Evolutionary conservation across 2,329 filamentous ascomycete genomes (phyloP).

Genomic region (Fusarium poae): DNA sequence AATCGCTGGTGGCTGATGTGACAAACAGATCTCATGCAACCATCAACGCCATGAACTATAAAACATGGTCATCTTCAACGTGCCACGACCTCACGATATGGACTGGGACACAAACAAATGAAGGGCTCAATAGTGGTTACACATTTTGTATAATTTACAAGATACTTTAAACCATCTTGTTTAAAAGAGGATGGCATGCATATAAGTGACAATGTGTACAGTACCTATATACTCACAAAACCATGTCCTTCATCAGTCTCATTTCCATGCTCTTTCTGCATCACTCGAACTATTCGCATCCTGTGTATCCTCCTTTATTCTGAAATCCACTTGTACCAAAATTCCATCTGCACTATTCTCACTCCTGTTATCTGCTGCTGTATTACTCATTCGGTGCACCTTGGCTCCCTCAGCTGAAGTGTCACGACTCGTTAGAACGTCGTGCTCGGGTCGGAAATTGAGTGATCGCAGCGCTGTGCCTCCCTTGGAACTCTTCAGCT

Average conservation of each 20-base stretch:
- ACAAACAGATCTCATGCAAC: not conserved
- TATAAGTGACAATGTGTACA: not conserved
- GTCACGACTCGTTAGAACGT: constrained; percentile 47
- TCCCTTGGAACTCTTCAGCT: constrained; percentile 39
- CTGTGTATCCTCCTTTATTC: constrained; percentile 49
- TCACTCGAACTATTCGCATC: constrained; percentile 20
- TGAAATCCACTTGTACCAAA: constrained; percentile 55
- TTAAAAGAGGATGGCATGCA: too few species aligned
- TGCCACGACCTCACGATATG: not conserved
- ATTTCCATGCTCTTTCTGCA: constrained; percentile 6
- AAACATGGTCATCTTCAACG: not conserved
- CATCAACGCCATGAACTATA: not conserved
- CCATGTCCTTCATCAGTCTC: not conserved
- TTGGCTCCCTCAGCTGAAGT: constrained; percentile 42
- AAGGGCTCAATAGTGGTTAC: too few species aligned
- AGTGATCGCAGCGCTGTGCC: constrained; percentile 51
- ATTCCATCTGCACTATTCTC: constrained; percentile 51
- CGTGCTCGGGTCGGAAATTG: constrained; percentile 50
- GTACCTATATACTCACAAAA: not conserved
- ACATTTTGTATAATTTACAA: not conserved
- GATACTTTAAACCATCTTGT: too few species aligned
- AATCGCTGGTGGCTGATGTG: not conserved
- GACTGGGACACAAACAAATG: not conserved
- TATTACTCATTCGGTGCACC: constrained; percentile 38
- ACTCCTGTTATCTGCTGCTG: constrained; percentile 43